Conservation (phyloP, 2,329 filamentous ascomycete species). For the Aspergillus ruber region DNA sequence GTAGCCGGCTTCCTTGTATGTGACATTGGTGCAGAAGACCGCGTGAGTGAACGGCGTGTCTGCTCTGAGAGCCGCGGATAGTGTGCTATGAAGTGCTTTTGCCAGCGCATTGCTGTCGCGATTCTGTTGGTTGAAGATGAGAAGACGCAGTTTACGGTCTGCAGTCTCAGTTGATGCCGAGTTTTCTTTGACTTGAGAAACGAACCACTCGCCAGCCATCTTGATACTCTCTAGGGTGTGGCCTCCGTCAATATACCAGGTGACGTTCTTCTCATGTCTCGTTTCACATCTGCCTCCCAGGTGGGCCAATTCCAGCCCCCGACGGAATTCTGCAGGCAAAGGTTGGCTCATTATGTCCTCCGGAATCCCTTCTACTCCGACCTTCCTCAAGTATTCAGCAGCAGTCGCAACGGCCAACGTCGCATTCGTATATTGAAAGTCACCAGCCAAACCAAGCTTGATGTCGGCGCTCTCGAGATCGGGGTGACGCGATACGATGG, state of each 20-base stretch:
- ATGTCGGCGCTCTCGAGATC: conserved; percentile 39
- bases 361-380: conserved; percentile 30
- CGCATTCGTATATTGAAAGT: conserved; percentile 59
- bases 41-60: conserved; percentile 60
- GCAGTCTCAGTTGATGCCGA: conserved; percentile 23
- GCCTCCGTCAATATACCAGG: conserved; percentile 81
- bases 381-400: conserved; percentile 32
- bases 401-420: conserved; percentile 51
- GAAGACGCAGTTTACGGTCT: conserved; percentile 45
- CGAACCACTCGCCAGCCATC: conserved; percentile 72
- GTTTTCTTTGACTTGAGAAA: conserved; percentile 39
- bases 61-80: conserved; percentile 38
- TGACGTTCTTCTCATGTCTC: conserved; percentile 50
- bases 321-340: conserved; percentile 56
- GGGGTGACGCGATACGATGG: conserved; percentile 46
- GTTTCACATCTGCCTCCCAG: conserved; percentile 75
- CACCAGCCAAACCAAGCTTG: conserved; percentile 53
- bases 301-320: conserved; percentile 60
- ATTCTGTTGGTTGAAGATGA: conserved; percentile 93
- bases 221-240: conserved; percentile 80
- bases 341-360: conserved; percentile 31
- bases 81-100: conserved; percentile 53
- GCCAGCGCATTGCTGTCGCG: conserved; percentile 66
- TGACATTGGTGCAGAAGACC: conserved; percentile 75
- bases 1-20: conserved; percentile 56